Evolutionary conservation across 371 early-diverging fungal genomes (phyloP), one percentile per base, ranked within the genome.

Genomic region (Rhizomucor pusillus): DNA sequence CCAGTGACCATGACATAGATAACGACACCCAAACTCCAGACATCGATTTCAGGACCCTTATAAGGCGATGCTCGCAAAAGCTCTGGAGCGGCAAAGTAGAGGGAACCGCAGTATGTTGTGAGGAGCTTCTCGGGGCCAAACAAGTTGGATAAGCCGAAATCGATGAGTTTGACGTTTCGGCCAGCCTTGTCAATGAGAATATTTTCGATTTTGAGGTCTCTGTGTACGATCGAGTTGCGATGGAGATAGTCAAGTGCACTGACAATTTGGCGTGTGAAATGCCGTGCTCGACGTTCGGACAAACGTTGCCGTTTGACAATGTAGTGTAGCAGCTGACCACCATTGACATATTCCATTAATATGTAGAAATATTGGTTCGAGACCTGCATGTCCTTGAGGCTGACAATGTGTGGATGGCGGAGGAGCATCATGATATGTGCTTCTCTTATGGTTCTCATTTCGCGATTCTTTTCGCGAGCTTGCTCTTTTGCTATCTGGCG

Each of bases 81-180:
- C 68, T 98, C 99, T 3, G 99, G 99, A 3, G 98, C 95, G 18
- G 97, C 98, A 87, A 97, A 99, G 65, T 98, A 95, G 10, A 95
- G 76, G 20, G 94, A 92, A 14, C 99, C 98, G 63, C 97, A 98
- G 61, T 93, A 96, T 0, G 98, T 98, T 9, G 85, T 87, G 35
- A 97, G 69, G 46, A 84, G 84, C n/a, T 80, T 75, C 50, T 87
- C 86, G 20, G 89, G 87, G 37, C 90, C 91, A 66, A 90, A 97
- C 24, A 95, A 72, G 63, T 96, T 97, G 10, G 94, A 89, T 18
- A 99, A 78, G 0, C 99, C 99, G 86, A 99, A 99, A 69, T 99
- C 99, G 45, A 94, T 90, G 12, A 94, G 82, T 62, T 94, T 92
- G 63, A 92, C 83, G 51, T 84, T 79, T 91, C 98, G 69, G 35